phyloP scores from a whole-genome alignment of 192 early-diverging fungal genomes.

The Entophlyctis helioformis region DNA sequence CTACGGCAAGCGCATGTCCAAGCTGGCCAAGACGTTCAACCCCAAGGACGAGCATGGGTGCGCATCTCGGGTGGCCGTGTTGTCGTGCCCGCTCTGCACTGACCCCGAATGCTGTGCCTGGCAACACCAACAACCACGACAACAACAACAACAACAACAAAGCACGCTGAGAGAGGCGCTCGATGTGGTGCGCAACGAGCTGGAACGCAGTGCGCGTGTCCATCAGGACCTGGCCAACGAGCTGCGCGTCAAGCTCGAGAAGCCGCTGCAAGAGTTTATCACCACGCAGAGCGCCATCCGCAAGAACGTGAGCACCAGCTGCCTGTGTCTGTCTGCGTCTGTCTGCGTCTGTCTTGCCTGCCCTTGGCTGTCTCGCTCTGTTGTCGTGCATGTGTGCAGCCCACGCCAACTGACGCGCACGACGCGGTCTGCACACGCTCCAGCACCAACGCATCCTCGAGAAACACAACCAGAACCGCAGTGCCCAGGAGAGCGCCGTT shows the following conservation, averaged over 20 bases:
- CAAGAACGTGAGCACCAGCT: conserved; percentile 20
- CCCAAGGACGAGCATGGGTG: conserved; percentile 40
- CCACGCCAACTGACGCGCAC: not conserved
- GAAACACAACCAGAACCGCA: conserved; percentile 29
- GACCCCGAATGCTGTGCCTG: too few species aligned
- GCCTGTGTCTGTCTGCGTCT: not conserved
- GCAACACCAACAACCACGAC: too few species aligned
- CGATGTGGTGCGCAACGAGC: conserved; percentile 30
- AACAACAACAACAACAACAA: too few species aligned
- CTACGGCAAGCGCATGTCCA: conserved; percentile 35
- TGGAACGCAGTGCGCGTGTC: conserved; percentile 28
- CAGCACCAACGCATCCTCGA: conserved; percentile 35
- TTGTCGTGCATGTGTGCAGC: too few species aligned
- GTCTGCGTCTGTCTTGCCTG: too few species aligned
- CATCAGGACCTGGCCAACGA: conserved; percentile 37
- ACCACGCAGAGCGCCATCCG: conserved; percentile 20
- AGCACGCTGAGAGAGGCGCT: conserved; percentile 36
- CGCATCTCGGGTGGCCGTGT: not conserved
- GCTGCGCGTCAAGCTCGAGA: conserved; percentile 32
- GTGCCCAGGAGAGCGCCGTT: conserved; percentile 17
- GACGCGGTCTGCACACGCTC: not conserved
- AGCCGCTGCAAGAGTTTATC: conserved; percentile 27
- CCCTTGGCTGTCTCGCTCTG: too few species aligned
- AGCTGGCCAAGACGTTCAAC: conserved; percentile 35
- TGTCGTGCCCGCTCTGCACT: too few species aligned